A percentile compares a stretch with the other conserved stretches of the same genome.
Conservation (phyloP, 331 rosid genomes). For the Quercus lobata region DNA sequence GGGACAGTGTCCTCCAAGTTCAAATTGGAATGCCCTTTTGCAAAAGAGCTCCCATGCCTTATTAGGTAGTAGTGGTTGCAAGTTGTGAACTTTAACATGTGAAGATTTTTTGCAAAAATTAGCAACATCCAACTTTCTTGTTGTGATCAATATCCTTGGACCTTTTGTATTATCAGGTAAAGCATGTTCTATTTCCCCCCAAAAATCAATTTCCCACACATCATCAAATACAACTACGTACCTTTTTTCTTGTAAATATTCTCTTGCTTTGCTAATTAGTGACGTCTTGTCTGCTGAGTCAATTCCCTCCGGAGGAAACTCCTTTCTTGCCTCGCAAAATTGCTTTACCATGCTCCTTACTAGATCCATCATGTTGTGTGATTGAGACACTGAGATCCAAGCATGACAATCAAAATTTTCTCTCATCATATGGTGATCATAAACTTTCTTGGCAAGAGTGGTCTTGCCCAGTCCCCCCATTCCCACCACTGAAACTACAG, state of each 20-base stretch:
- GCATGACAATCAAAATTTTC: not conserved
- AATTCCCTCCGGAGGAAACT: too few relatives aligned
- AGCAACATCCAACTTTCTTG: not conserved
- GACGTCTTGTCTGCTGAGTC: not conserved
- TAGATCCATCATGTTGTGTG: not conserved
- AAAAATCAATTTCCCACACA: slow-evolving; percentile 9
- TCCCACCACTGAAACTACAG: not conserved
- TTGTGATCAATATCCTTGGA: slow-evolving; percentile 10
- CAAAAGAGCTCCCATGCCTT: slow-evolving; percentile 16
- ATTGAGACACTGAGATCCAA: slow-evolving; percentile 14
- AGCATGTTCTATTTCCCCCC: slow-evolving; percentile 9
- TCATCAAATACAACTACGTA: slow-evolving; percentile 31
- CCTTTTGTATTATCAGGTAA: not conserved
- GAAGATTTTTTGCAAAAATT: not conserved
- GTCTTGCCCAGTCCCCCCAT: slow-evolving; percentile 10
- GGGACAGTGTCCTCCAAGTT: not conserved
- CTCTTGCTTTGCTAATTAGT: not conserved
- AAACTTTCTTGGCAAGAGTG: not conserved
- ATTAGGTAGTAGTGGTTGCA: not conserved
- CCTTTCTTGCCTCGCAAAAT: too few relatives aligned
- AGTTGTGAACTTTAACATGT: not conserved
- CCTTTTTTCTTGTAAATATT: slow-evolving; percentile 6
- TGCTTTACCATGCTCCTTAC: not conserved
- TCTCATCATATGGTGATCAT: not conserved
- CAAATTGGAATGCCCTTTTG: slow-evolving; percentile 1